Conservation (phyloP, 495 filamentous ascomycete genomes). For the Opeltia flavorubescens region DNA sequence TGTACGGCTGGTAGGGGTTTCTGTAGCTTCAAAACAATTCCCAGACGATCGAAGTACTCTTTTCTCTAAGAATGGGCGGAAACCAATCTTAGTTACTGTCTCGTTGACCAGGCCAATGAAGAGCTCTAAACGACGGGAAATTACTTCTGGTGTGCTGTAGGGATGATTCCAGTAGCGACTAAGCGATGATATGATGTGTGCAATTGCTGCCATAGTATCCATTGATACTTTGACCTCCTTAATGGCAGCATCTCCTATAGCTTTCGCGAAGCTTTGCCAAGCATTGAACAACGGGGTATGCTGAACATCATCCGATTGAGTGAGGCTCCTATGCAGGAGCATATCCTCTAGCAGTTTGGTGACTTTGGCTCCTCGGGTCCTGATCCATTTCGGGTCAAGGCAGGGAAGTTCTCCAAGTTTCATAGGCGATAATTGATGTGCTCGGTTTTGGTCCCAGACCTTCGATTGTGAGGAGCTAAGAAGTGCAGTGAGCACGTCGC, state of each 20-base stretch:
- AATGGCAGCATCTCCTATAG: conserved; percentile 60
- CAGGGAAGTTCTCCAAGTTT: conserved; percentile 59
- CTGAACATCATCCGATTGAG: conserved; percentile 34
- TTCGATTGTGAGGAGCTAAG: conserved; percentile 43
- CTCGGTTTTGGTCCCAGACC: conserved; percentile 59
- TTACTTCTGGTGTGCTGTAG: background rate
- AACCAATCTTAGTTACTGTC: conserved; percentile 51
- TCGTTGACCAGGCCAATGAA: conserved; percentile 45
- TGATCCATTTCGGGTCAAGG: conserved; percentile 78
- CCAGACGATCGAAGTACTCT: conserved; percentile 32
- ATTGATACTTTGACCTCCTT: conserved; percentile 84
- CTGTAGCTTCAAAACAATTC: conserved; percentile 28
- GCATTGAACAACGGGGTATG: conserved; percentile 37
- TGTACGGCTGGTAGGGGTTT: conserved; percentile 37
- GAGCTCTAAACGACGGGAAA: conserved; percentile 28
- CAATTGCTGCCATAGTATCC: conserved; percentile 67
- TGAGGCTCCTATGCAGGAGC: conserved; percentile 32
- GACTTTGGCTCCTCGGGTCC: conserved; percentile 47
- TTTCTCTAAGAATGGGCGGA: conserved; percentile 68
- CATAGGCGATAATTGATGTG: conserved; percentile 41
- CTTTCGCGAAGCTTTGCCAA: conserved; percentile 55
- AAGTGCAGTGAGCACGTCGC: conserved; percentile 51
- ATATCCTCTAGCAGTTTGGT: conserved; percentile 30
- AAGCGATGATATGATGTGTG: conserved; percentile 51
- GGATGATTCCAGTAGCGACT: conserved; percentile 47